Percentiles rank a stretch among this genome's conserved stretches.
These are phyloP conservation scores for Cnidoscolus chayamansa DNA, from an alignment of 441 rosid species.

Conservation along the genomic window DNA sequence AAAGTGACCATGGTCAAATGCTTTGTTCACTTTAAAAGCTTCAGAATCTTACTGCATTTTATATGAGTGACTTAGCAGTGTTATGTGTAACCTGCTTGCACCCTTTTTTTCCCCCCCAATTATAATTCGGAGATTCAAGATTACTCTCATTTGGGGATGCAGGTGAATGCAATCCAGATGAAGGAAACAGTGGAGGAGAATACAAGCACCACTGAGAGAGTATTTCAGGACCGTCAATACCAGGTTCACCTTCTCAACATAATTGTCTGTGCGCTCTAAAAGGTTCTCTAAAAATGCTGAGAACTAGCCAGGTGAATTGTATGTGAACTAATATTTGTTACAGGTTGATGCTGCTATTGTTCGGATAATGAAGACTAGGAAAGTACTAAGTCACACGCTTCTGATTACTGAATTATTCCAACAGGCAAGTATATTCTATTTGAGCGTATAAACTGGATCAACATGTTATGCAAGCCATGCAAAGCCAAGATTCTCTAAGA, in stretches of 20 bases:
- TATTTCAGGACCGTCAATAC: slow-evolving; percentile 97
- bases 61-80: neutral
- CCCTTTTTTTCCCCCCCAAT: neutral
- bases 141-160: slow-evolving; percentile 15
- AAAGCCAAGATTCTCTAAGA: neutral
- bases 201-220: slow-evolving; percentile 96
- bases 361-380: slow-evolving; percentile 97
- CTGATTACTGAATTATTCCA: slow-evolving; percentile 97
- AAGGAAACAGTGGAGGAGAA: slow-evolving; percentile 99
- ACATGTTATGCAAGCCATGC: neutral
- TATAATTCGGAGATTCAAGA: neutral
- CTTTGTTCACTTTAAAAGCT: neutral
- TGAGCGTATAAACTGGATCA: neutral
- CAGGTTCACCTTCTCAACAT: slow-evolving; percentile 50
- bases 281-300: neutral
- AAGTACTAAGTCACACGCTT: slow-evolving; percentile 95
- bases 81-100: neutral
- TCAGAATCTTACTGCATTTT: neutral
- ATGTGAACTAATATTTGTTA: slow-evolving; percentile 2
- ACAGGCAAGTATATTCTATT: slow-evolving; percentile 53
- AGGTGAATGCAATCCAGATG: slow-evolving; percentile 99
- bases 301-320: slow-evolving; percentile 16
- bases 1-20: slow-evolving; percentile 1
- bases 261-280: neutral
- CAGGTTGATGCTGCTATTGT: slow-evolving; percentile 99